Base-by-base conservation (phyloP, 257 asterid species). In the Solanum commersonii region DNA sequence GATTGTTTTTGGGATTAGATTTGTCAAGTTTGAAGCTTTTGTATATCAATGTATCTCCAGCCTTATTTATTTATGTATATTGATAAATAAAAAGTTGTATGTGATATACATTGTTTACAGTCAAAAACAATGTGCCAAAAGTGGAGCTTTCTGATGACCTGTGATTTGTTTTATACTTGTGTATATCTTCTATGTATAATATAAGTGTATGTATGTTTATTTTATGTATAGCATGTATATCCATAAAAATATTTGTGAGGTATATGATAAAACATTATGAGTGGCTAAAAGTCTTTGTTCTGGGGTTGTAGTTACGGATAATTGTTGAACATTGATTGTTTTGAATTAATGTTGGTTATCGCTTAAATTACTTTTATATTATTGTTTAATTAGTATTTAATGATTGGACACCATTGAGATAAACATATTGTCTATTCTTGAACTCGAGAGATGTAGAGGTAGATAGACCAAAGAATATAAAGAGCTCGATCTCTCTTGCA, bases 241-340 rank as follows among this genome's bases (percentile, higher is more conserved):
- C 10, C 11, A 56, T 56, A 56, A 56, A 56, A 56, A 56, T 18
- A 56, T 18, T 20, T 56, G 25, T 7, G 65, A 56, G 25, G 10
- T 56, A 56, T 60, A 60, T 60, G 29, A 10, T 60, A 4, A 23
- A 23, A 52, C 0, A 52, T 52, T 52, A 52, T 16, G 63, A 52
- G 63, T 52, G 63, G 10, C 0, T 52, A 52, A 52, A 16, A 52
- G 23, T 3, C 10, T 52, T 52, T 16, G 10, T 6, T 52, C 0
- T 2, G 10, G 23, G 63, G 8, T 0, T 52, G 63, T 52, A 52
- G 63, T 0, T 16, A 52, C 1, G 1, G 0, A 0, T 52, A 52
- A 52, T 52, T 52, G 60, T 52, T 52, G 63, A 16, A 52, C 23
- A 52, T 52, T 6, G 63, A 52, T 6, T 52, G 63, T 52, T 52